These are phyloP conservation scores for Laetiporus sulphureus DNA, from an alignment of 1,284 basidiomycete species.

Conservation along the genomic window DNA sequence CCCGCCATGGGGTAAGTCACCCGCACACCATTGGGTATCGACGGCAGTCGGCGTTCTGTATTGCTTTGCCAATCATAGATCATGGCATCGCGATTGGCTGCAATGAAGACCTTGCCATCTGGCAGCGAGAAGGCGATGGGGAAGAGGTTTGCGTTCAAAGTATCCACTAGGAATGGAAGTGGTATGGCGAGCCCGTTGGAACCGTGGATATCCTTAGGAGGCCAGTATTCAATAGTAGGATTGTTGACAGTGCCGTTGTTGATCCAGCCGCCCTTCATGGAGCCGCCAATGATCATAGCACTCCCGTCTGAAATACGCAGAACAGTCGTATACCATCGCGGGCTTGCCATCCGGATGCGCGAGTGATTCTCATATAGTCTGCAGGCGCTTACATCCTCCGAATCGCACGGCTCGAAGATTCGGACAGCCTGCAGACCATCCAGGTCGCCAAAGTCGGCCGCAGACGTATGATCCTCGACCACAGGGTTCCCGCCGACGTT, in stretches of 20 bases:
- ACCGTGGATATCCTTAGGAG: conserved; percentile 63
- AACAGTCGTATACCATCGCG: conserved; percentile 75
- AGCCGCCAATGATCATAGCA: conserved; percentile 77
- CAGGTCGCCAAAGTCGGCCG: conserved; percentile 70
- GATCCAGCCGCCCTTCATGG: conserved; percentile 75
- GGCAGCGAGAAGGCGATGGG: conserved; percentile 74
- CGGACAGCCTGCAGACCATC: conserved; percentile 73
- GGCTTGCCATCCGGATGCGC: conserved; percentile 59
- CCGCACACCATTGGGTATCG: conserved; percentile 72
- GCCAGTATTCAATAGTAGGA: conserved; percentile 77
- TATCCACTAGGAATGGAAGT: conserved; percentile 61
- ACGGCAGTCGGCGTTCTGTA: conserved; percentile 57
- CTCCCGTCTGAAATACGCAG: conserved; percentile 69
- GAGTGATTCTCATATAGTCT: conserved; percentile 60
- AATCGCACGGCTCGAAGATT: conserved; percentile 64
- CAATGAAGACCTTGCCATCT: conserved; percentile 68
- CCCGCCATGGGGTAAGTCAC: conserved; percentile 82
- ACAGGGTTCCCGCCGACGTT: conserved; percentile 77
- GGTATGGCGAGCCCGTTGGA: conserved; percentile 59
- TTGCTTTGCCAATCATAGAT: conserved; percentile 73
- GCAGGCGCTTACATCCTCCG: conserved; percentile 41
- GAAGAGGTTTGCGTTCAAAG: conserved; percentile 77
- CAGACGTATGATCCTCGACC: conserved; percentile 50
- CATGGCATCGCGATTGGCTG: conserved; percentile 74
- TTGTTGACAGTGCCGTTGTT: conserved; percentile 75